These are phyloP conservation scores for Osmozyma mogii DNA, from an alignment of 805 yeast species.

Conservation along the genomic window DNA sequence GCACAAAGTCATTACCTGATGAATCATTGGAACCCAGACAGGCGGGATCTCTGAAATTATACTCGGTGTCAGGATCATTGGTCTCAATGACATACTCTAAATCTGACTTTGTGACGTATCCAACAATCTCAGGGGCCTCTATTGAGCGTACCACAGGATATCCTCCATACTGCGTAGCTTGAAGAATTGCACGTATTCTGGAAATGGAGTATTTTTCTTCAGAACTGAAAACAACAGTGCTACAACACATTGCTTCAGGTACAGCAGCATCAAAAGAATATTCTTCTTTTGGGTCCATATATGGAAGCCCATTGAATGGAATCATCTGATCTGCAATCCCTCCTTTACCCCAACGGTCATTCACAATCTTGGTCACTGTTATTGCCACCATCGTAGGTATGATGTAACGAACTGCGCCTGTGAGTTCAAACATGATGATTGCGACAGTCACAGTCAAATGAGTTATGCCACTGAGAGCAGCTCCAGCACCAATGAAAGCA, in stretches of 20 bases:
- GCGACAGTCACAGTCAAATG: slow-evolving; percentile 89
- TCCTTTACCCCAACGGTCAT: slow-evolving; percentile 64
- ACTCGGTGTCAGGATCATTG: slow-evolving; percentile 5
- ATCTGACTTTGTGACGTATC: slow-evolving; percentile 39
- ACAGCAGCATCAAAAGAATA: slow-evolving; percentile 39
- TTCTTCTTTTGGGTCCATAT: slow-evolving; percentile 65
- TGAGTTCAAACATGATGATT: slow-evolving; percentile 89
- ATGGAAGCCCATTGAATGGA: slow-evolving; percentile 78
- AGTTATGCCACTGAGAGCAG: slow-evolving; percentile 90
- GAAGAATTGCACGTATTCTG: slow-evolving; percentile 25
- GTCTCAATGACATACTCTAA: slow-evolving; percentile 21
- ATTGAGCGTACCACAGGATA: slow-evolving; percentile 47
- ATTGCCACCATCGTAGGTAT: slow-evolving; percentile 96
- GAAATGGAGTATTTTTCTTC: slow-evolving; percentile 20
- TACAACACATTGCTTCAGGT: slow-evolving; percentile 57
- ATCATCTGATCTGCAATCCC: slow-evolving; percentile 98
- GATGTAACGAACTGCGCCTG: slow-evolving; percentile 89
- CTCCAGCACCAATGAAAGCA: slow-evolving; percentile 94
- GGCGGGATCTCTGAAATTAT: slow-evolving; percentile 8
- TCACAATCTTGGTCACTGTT: slow-evolving; percentile 75
- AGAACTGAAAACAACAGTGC: slow-evolving; percentile 30
- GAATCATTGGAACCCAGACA: too few relatives aligned
- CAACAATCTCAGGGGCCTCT: slow-evolving; percentile 32
- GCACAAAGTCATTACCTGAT: too few relatives aligned
- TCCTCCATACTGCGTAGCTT: slow-evolving; percentile 32